phyloP scores from a whole-genome alignment of 176 grass and related monocot genomes.

The Triticum turgidum region DNA sequence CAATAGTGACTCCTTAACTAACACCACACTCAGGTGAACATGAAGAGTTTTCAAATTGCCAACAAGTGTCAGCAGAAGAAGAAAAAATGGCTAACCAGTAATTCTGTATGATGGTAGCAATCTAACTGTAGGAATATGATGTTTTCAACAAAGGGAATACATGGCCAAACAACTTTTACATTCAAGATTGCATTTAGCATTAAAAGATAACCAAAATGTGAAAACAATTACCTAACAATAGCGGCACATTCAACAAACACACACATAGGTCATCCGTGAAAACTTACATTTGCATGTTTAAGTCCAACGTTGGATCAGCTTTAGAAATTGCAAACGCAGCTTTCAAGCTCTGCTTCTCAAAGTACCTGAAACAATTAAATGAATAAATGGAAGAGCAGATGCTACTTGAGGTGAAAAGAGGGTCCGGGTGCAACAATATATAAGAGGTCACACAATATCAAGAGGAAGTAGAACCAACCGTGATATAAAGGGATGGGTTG shows the following conservation, averaged over 20 bases:
- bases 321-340: slow-evolving; percentile 60
- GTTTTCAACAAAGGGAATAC: neutral
- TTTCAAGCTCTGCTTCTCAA: slow-evolving; percentile 84
- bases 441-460: neutral
- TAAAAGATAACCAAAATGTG: slow-evolving; percentile 3
- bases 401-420: neutral
- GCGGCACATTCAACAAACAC: neutral
- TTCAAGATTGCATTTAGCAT: slow-evolving; percentile 9
- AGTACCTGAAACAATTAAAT: slow-evolving; percentile 63
- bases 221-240: slow-evolving; percentile 8
- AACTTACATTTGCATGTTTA: slow-evolving; percentile 98
- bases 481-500: slow-evolving; percentile 70
- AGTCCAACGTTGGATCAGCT: slow-evolving; percentile 87
- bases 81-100: neutral
- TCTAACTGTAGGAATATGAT: neutral
- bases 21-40: neutral
- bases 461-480: slow-evolving; percentile 49
- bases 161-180: neutral
- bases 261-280: neutral
- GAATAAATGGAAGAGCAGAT: neutral
- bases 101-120: neutral
- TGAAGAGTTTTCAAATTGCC: neutral
- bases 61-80: neutral
- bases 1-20: slow-evolving; percentile 3
- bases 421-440: neutral